Evolutionary conservation across 2,329 filamentous ascomycete species (phyloP).

Genomic region (Graphilbum sp.): DNA sequence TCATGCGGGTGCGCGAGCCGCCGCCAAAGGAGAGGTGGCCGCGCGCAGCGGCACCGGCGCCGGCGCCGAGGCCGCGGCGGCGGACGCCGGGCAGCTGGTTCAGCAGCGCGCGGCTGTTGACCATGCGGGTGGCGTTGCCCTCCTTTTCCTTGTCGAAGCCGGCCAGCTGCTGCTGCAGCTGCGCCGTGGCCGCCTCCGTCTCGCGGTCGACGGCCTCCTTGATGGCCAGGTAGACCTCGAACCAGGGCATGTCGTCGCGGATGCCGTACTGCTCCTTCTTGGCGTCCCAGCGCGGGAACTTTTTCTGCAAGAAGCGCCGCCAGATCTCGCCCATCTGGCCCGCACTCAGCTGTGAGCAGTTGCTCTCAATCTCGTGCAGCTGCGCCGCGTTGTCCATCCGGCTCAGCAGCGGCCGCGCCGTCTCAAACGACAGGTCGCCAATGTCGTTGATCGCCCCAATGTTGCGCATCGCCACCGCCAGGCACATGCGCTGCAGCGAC

Average conservation of each 20-base stretch:
- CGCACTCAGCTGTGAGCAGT: slow-evolving; percentile 60
- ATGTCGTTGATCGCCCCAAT: slow-evolving; percentile 47
- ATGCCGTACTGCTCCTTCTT: slow-evolving; percentile 48
- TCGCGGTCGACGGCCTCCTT: slow-evolving; percentile 47
- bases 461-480: slow-evolving; percentile 34
- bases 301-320: slow-evolving; percentile 59
- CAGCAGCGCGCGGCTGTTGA: slow-evolving; percentile 24
- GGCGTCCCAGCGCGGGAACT: slow-evolving; percentile 52
- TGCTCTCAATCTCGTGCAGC: slow-evolving; percentile 56
- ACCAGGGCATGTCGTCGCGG: slow-evolving; percentile 56
- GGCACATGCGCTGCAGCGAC: slow-evolving; percentile 34
- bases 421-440: slow-evolving; percentile 51
- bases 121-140: slow-evolving; percentile 38
- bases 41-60: too few species aligned
- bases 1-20: slow-evolving; percentile 35
- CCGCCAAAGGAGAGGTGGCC: slow-evolving; percentile 24
- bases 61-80: slow-evolving; percentile 4
- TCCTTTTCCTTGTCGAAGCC: slow-evolving; percentile 41
- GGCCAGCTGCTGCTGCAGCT: slow-evolving; percentile 38
- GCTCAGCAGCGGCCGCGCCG: slow-evolving; percentile 50
- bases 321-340: slow-evolving; percentile 58
- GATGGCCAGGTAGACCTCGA: slow-evolving; percentile 47
- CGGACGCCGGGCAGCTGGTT: slow-evolving; percentile 16
- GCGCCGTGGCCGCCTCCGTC: slow-evolving; percentile 36
- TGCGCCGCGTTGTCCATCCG: slow-evolving; percentile 59